Percentiles rank a stretch among this genome's conserved stretches.
Evolutionary conservation across 352 stramenopile species (phyloP).

Genomic region (Globisporangium paddicum): DNA sequence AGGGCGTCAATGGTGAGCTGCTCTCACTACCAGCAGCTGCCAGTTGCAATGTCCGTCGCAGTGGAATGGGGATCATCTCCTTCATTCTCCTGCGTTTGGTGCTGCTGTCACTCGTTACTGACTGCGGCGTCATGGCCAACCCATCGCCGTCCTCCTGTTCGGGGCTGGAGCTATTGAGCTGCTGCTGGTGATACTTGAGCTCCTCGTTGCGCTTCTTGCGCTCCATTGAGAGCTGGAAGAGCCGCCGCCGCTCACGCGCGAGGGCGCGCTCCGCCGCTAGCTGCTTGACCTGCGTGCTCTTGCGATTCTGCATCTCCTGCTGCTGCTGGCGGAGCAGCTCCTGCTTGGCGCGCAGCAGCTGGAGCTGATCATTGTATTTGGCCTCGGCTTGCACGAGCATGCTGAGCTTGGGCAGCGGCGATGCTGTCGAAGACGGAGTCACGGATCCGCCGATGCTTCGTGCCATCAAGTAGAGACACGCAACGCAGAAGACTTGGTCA

Average conservation of each 20-base stretch:
- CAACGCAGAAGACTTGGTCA: constrained; percentile 23
- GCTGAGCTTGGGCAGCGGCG: constrained; percentile 40
- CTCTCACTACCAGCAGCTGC: not conserved
- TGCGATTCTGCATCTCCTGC: constrained; percentile 34
- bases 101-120: not conserved
- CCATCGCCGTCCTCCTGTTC: not conserved
- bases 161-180: constrained; percentile 3
- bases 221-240: constrained; percentile 32
- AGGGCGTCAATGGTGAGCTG: not conserved
- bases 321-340: constrained; percentile 39
- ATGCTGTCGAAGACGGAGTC: constrained; percentile 4
- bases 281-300: constrained; percentile 29
- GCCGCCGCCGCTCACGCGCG: constrained; percentile 27
- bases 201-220: constrained; percentile 44
- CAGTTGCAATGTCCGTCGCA: not conserved
- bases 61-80: constrained; percentile 9
- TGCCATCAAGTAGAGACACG: constrained; percentile 21
- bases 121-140: not conserved
- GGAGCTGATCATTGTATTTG: constrained; percentile 49
- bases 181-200: constrained; percentile 26
- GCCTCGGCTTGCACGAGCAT: constrained; percentile 48
- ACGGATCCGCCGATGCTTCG: not conserved
- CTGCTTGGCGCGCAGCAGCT: constrained; percentile 38
- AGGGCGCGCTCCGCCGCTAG: constrained; percentile 22
- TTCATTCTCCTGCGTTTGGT: constrained; percentile 18